Percentiles rank a stretch among this genome's conserved stretches.
Evolutionary conservation across 129 eudicot genomes (phyloP).

Genomic region (Arctium lappa): DNA sequence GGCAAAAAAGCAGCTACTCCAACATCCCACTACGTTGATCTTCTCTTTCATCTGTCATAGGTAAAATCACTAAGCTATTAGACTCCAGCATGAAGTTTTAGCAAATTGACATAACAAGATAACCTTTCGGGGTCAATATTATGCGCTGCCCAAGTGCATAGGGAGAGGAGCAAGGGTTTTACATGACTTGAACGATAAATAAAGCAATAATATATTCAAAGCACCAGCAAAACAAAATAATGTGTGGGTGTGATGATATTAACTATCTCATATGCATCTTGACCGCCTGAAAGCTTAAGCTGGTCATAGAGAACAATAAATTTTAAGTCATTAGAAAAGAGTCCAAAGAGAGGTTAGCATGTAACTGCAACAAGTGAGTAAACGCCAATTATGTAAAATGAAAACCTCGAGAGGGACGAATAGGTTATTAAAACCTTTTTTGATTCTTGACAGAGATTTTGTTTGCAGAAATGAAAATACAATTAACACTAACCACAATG

Average conservation of each 20-base stretch:
- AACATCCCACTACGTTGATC: neutral
- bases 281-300: neutral
- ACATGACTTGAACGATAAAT: neutral
- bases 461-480: neutral
- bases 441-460: neutral
- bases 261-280: neutral
- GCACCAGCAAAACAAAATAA: neutral
- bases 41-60: constrained; percentile 9
- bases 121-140: neutral
- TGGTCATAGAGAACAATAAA: neutral
- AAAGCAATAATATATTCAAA: constrained; percentile 4
- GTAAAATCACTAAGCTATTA: constrained; percentile 7
- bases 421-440: neutral
- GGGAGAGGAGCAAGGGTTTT: neutral
- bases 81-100: neutral
- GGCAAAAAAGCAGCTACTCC: constrained; percentile 5
- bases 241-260: neutral
- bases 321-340: neutral
- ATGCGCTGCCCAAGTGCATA: neutral
- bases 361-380: neutral
- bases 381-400: neutral
- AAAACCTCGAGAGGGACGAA: neutral
- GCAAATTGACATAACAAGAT: neutral
- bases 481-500: neutral
- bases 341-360: neutral